Base-by-base conservation (phyloP, 441 rosid genomes). In the Geranium incanum region DNA sequence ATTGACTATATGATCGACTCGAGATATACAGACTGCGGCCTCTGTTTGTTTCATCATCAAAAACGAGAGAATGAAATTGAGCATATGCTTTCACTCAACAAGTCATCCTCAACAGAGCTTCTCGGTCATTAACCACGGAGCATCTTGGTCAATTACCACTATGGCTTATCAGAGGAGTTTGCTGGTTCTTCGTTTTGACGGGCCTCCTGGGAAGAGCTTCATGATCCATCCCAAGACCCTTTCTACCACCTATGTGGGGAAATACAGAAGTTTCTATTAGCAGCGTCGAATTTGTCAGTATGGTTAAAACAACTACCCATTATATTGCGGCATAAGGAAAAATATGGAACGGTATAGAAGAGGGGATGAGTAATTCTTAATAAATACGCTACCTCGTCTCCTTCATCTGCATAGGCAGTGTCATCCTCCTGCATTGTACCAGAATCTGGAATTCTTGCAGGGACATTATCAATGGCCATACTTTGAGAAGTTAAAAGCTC, bases 221-320 rank as follows among this genome's bases (percentile, higher is more conserved):
- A 95, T 92, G 67, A 95, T 92, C 99, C 98, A 95, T 63, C 97
- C 99, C 77, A 95, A 82, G 55, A 95, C 98, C 81, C 98, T 90
- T 81, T 95, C 99, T 70, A 95, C 99, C 68, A 95, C 99, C 99
- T 95, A 67, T 59, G 38, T 62, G 45, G 65, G 75, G 41, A 38
- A 37, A 59, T 52, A 38, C 68, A n/a, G n/a, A 70, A 5, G 8
- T 4, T 36, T 18, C 21, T 19, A 68, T 67, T 36, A 64, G 41
- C 55, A 68, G 33, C 55, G 55, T 45, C 41, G 23, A 62, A 62
- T 62, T 62, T 1, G 5, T 62, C n/a, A 23, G 5, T 23, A 8
- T 62, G 6, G 21, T 62, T 62, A 23, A 12, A 45, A 21, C 52
- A 69, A 55, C n/a, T 18, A 9, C 23, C 37, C 16, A 8, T 62